Base-by-base conservation (phyloP, 192 early-diverging fungal species). In the Geranomyces michiganensis region DNA sequence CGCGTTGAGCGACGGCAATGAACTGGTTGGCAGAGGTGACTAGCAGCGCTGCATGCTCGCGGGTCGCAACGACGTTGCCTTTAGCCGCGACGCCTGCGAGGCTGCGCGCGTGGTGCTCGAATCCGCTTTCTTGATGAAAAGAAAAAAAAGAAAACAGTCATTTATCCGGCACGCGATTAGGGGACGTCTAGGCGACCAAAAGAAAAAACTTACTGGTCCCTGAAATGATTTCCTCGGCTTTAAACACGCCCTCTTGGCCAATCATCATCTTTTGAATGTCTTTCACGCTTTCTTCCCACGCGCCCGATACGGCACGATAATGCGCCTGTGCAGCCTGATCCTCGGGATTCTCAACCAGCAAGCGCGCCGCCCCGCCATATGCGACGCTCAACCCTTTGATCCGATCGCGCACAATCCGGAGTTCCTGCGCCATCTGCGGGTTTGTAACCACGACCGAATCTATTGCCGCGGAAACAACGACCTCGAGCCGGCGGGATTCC, bases 201-300 rank as follows among this genome's bases (percentile, higher is more conserved):
- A n/a, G n/a, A n/a, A n/a, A n/a, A n/a, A 29, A 75, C 65, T 41
- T 65, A 82, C 81, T 69, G 1, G 71, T 67, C n/a, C 78, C 79
- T n/a, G 60, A 15, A 26, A 83, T 45, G 4, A 83, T 41, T 15
- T 83, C 77, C 5, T 65, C 22, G 33, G 73, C 75, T 45, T 79
- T 60, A 62, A 78, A 83, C n/a, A 80, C 62, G 0, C 78, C 81
- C 36, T 80, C 78, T 43, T 77, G 73, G 21, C 62, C 62, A 26
- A 81, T 60, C 19, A 77, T 13, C 15, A 56, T 51, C 29, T 73
- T 71, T 44, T 75, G 72, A n/a, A 83, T 8, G 22, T 75, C 73
- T 41, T 74, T 74, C 44, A 77, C 55, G 13, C 41, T 24, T 5
- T 73, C 75, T 41, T 74, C 74, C 76, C 77, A 83, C n/a, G 67